Conservation (phyloP, 1,284 basidiomycete genomes). For the Cryptococcus hybrid region DNA sequence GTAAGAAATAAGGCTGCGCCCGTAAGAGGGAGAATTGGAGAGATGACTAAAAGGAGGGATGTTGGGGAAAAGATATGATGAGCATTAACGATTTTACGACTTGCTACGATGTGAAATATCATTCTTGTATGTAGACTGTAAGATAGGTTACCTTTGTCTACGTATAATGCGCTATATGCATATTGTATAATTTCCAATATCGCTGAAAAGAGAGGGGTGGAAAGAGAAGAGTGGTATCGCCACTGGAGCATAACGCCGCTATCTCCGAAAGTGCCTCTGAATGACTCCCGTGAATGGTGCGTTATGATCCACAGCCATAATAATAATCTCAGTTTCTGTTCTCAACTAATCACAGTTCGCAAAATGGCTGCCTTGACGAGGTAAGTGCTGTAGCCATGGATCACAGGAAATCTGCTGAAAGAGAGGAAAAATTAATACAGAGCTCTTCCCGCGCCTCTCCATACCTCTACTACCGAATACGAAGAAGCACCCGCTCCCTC, state of each 20-base stretch:
- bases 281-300: neutral
- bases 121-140: no score
- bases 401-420: neutral
- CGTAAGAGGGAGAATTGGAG: neutral
- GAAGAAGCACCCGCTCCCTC: conserved; percentile 22
- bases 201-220: neutral
- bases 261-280: neutral
- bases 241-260: neutral
- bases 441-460: conserved; percentile 41
- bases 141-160: no score
- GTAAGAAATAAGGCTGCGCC: neutral
- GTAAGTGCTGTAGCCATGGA: neutral
- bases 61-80: conserved; percentile 10
- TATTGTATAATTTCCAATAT: neutral
- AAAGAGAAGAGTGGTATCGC: neutral
- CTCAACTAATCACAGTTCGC: neutral
- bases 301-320: neutral
- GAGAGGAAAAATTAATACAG: conserved; percentile 8
- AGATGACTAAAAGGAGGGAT: conserved; percentile 7
- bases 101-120: neutral
- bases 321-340: neutral
- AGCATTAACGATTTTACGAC: neutral
- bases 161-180: neutral
- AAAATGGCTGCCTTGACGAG: neutral
- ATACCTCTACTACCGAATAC: conserved; percentile 33